Conservation (phyloP, 169 alveolate genomes). For the Plasmodium billcollinsi region DNA sequence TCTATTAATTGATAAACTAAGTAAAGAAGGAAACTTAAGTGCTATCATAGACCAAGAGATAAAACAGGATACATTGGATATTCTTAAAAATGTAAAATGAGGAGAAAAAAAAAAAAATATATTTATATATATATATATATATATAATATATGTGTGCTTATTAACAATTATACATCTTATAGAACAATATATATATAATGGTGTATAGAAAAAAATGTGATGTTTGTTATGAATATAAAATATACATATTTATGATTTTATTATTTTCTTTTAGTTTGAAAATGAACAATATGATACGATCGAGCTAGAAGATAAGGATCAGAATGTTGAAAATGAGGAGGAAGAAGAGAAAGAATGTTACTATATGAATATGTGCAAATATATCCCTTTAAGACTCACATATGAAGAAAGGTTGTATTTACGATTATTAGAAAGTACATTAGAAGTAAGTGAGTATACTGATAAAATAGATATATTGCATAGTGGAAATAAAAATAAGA, state of each 20-base stretch:
- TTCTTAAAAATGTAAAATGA: conserved; percentile 56
- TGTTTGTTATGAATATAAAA: too few relatives aligned
- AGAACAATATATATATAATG: too few relatives aligned
- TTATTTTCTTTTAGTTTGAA: conserved; percentile 42
- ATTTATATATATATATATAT: conserved; percentile 20
- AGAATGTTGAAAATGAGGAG: conserved; percentile 24
- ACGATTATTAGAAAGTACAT: conserved; percentile 90
- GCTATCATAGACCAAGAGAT: conserved; percentile 34
- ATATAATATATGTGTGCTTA: neutral
- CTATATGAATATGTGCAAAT: conserved; percentile 74
- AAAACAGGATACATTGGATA: conserved; percentile 36
- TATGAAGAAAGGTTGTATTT: conserved; percentile 88
- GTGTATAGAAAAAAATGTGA: too few relatives aligned
- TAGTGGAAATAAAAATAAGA: conserved; percentile 86
- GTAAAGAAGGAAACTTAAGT: conserved; percentile 76
- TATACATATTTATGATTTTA: neutral
- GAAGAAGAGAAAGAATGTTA: conserved; percentile 51
- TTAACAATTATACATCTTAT: conserved; percentile 2
- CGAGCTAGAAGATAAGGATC: conserved; percentile 17
- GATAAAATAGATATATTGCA: conserved; percentile 89
- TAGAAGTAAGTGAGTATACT: conserved; percentile 92
- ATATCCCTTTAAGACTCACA: conserved; percentile 80
- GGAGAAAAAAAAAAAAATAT: conserved; percentile 2
- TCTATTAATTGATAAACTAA: conserved; percentile 77
- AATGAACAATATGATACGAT: conserved; percentile 74